Evolutionary conservation across 164 flowering plant species (phyloP).

Genomic region (Saururus chinensis): DNA sequence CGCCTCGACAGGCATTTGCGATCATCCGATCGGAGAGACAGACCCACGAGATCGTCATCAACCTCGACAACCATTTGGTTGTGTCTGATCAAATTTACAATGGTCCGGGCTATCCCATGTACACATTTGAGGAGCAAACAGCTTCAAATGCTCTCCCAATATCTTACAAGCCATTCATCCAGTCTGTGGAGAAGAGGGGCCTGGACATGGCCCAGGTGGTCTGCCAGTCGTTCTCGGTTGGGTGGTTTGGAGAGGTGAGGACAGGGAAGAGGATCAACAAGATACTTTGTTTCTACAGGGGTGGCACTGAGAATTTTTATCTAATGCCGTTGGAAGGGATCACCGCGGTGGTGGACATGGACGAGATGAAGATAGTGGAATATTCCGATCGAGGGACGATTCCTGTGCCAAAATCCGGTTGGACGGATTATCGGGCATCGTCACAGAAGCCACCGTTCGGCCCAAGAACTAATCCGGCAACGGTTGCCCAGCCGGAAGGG

Average conservation of each 20-base stretch:
- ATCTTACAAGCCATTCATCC: constrained; percentile 23
- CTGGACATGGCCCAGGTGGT: constrained; percentile 28
- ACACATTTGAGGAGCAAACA: constrained; percentile 23
- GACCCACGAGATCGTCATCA: constrained; percentile 41
- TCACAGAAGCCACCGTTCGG: constrained; percentile 23
- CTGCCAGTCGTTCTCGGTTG: constrained; percentile 24
- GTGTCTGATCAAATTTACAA: constrained; percentile 19
- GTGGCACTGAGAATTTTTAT: constrained; percentile 32
- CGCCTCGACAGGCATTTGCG: constrained; percentile 41
- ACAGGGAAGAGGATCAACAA: constrained; percentile 10
- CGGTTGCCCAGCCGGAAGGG: constrained; percentile 24
- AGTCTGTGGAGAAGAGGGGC: constrained; percentile 28
- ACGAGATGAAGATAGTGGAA: constrained; percentile 28
- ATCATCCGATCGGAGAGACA: constrained; percentile 18
- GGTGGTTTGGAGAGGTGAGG: constrained; percentile 42
- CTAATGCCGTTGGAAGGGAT: constrained; percentile 48
- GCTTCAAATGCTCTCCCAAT: constrained; percentile 17
- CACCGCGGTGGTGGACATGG: constrained; percentile 34
- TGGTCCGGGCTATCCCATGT: constrained; percentile 40
- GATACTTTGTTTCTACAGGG: not conserved
- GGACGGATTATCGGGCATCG: constrained; percentile 33
- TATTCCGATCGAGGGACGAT: constrained; percentile 23
- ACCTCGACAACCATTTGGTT: constrained; percentile 20
- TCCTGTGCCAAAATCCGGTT: constrained; percentile 37
- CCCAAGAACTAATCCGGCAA: constrained; percentile 7